Evolutionary conservation across 805 yeast species (phyloP).

Genomic region (Kluyveromyces nonfermentans): DNA sequence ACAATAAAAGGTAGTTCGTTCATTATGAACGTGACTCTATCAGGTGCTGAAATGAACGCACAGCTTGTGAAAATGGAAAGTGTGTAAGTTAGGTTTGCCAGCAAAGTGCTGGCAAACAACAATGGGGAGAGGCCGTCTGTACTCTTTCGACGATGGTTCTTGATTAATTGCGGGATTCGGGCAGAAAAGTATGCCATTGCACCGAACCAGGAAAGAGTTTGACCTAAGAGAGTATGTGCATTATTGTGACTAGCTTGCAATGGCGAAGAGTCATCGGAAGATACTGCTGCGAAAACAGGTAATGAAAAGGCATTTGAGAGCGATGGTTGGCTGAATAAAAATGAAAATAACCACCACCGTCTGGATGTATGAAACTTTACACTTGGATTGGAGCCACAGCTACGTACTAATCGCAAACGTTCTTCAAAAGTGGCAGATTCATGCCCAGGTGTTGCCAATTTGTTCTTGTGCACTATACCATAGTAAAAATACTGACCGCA

Average conservation of each 20-base stretch:
- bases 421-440: conserved; percentile 22
- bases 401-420: conserved; percentile 5
- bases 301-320: background rate
- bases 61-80: conserved; percentile 62
- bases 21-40: conserved; percentile 40
- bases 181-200: conserved; percentile 67
- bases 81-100: conserved; percentile 72
- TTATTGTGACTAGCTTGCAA: background rate
- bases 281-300: conserved; percentile 7
- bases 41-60: conserved; percentile 35
- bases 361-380: background rate
- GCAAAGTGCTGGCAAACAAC: conserved; percentile 66
- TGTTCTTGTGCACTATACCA: conserved; percentile 27
- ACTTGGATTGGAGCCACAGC: conserved; percentile 5
- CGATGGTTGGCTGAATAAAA: background rate
- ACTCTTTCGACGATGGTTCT: conserved; percentile 68
- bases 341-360: conserved; percentile 7
- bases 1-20: conserved; percentile 74
- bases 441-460: conserved; percentile 27
- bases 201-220: conserved; percentile 65
- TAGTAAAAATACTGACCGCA: conserved; percentile 68
- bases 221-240: conserved; percentile 30
- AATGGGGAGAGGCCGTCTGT: conserved; percentile 81
- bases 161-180: conserved; percentile 74
- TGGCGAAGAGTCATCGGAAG: conserved; percentile 11